Percentiles rank a stretch among this genome's conserved stretches.
Conservation (phyloP, 1,284 basidiomycete genomes). For the Fomitopsis schrenkii region DNA sequence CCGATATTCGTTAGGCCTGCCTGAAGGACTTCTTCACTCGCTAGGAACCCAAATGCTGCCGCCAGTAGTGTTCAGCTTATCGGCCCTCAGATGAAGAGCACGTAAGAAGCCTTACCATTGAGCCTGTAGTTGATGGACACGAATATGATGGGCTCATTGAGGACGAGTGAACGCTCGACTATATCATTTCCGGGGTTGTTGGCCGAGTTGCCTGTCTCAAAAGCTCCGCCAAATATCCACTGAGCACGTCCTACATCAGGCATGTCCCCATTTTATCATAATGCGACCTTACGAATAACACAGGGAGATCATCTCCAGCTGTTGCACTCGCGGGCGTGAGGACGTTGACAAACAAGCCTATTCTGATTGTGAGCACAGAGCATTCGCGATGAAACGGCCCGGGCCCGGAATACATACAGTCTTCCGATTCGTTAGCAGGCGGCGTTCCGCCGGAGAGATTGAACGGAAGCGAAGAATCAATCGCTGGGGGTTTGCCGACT, state of each 20-base stretch:
- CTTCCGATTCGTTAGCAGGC: slow-evolving; percentile 11
- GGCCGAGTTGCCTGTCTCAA: slow-evolving; percentile 24
- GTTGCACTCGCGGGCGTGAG: slow-evolving; percentile 39
- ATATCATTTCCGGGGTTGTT: slow-evolving; percentile 26
- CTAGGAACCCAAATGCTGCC: slow-evolving; percentile 43
- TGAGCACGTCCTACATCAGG: slow-evolving; percentile 39
- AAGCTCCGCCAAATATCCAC: slow-evolving; percentile 40
- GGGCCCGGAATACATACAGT: slow-evolving; percentile 9
- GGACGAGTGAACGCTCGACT: slow-evolving; percentile 42
- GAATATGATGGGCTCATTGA: slow-evolving; percentile 47
- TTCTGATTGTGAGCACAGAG: neutral
- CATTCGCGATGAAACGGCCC: neutral
- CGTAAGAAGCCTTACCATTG: neutral
- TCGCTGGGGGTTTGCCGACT: slow-evolving; percentile 13
- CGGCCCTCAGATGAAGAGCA: neutral
- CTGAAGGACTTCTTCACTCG: slow-evolving; percentile 43
- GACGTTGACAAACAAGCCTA: slow-evolving; percentile 57
- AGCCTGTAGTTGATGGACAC: slow-evolving; percentile 55
- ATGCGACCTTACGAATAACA: slow-evolving; percentile 43
- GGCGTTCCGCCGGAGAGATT: neutral
- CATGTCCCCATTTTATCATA: neutral
- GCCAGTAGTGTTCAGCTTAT: neutral
- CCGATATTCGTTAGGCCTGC: slow-evolving; percentile 54
- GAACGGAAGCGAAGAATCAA: neutral
- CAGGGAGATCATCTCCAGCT: slow-evolving; percentile 42